Percentiles rank a stretch among this genome's conserved stretches.
phyloP scores from a whole-genome alignment of 768 basidiomycete species.

The Lyophyllum shimeji region DNA sequence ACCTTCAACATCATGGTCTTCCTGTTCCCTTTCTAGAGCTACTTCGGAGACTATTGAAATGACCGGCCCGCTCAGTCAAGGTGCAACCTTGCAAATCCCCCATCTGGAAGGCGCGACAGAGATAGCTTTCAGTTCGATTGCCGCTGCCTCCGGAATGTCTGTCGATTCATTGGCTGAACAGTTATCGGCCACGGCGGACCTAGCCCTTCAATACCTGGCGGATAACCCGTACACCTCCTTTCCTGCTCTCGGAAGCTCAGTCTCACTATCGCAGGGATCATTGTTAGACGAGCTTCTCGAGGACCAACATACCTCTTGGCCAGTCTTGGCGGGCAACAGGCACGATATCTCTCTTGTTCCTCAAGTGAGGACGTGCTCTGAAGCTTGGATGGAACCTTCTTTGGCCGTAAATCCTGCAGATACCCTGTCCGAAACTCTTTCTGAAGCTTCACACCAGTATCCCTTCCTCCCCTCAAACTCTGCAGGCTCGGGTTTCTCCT shows the following conservation, averaged over 20 bases:
- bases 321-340: neutral
- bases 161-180: slow-evolving; percentile 31
- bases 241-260: neutral
- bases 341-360: slow-evolving; percentile 19
- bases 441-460: neutral
- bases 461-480: slow-evolving; percentile 1
- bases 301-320: slow-evolving; percentile 2
- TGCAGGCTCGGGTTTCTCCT: slow-evolving; percentile 2
- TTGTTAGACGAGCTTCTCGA: slow-evolving; percentile 7
- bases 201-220: slow-evolving; percentile 28
- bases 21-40: slow-evolving; percentile 1
- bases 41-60: neutral
- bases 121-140: slow-evolving; percentile 23
- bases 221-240: neutral
- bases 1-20: slow-evolving; percentile 13
- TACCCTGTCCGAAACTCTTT: slow-evolving; percentile 22
- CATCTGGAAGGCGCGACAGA: slow-evolving; percentile 4
- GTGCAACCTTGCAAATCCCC: slow-evolving; percentile 2
- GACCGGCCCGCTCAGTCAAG: neutral
- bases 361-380: slow-evolving; percentile 34
- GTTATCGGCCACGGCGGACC: slow-evolving; percentile 33
- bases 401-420: slow-evolving; percentile 40
- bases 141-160: slow-evolving; percentile 32
- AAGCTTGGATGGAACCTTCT: slow-evolving; percentile 10
- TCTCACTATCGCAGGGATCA: slow-evolving; percentile 1